These are phyloP conservation scores for Pythium aristosporum DNA, from an alignment of 352 stramenopile species.

Conservation along the genomic window DNA sequence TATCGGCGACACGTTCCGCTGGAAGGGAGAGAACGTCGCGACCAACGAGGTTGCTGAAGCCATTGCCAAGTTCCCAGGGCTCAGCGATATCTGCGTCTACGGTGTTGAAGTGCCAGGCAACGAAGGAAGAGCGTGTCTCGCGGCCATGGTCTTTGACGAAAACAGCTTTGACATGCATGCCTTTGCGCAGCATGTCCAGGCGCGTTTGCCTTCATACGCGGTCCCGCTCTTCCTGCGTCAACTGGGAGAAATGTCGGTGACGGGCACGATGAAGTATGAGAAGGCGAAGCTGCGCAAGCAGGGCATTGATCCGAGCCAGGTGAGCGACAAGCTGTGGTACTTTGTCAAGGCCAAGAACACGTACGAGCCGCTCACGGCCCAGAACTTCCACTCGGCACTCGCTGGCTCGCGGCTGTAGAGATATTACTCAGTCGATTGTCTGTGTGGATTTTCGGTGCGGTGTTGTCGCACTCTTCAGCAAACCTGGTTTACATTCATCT, in stretches of 20 bases:
- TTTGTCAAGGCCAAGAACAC: conserved; percentile 45
- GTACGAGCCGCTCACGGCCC: conserved; percentile 57
- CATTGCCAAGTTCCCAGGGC: conserved; percentile 70
- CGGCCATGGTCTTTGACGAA: conserved; percentile 79
- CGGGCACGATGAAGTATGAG: conserved; percentile 90
- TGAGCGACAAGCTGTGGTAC: conserved; percentile 61
- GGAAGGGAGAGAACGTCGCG: conserved; percentile 93
- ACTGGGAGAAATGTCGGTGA: conserved; percentile 68
- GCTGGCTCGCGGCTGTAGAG: conserved; percentile 55
- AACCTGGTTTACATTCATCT: background rate
- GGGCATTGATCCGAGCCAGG: conserved; percentile 63
- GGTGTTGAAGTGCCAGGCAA: conserved; percentile 69
- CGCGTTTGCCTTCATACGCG: conserved; percentile 60
- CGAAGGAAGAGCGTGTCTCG: conserved; percentile 83
- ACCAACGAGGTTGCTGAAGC: conserved; percentile 88
- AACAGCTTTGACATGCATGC: conserved; percentile 46
- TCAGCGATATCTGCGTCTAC: conserved; percentile 82
- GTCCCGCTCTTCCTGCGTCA: conserved; percentile 87
- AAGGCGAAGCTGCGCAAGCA: conserved; percentile 86
- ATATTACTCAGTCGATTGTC: background rate
- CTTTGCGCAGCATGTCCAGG: conserved; percentile 54
- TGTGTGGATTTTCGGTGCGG: background rate
- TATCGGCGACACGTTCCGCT: conserved; percentile 92
- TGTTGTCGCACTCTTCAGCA: background rate
- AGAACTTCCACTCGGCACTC: conserved; percentile 56